Evolutionary conservation across 768 basidiomycete genomes (phyloP), one percentile per base, ranked within the genome.

Genomic region (Lactarius deliciosus): DNA sequence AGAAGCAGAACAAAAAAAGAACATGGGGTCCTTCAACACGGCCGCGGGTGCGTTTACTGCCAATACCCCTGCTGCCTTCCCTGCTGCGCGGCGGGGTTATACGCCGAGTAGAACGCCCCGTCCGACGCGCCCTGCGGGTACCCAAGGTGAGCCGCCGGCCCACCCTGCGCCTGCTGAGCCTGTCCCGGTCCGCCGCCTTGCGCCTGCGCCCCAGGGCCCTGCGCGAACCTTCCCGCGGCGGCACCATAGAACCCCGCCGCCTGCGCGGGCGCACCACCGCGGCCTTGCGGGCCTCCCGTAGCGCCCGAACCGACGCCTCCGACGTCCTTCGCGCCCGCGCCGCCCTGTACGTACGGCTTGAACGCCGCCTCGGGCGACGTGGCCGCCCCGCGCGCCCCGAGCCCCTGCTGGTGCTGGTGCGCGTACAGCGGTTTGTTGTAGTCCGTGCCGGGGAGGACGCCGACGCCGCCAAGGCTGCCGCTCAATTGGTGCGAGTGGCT

Each of bases 321-420:
- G 43, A 80, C 80, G 45, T 79, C 81, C 25, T 81, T 79, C 22
- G 80, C 77, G 2, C 82, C 68, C 3, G 47, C 47, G 20, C 84
- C 84, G 64, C 89, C 90, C 79, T 90, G 77, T 58, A 82, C 84
- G 72, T 91, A 92, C 13, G 89, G 86, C 73, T 92, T 92, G 77
- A 90, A 92, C 18, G 88, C 78, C 9, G 85, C 78, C 76, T 92
- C 91, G 1, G 90, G 90, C 7, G 89, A 90, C 16, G 81, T 79
- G 40, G 82, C 84, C 22, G 81, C 79, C 16, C 82, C 77, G 18
- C 81, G 80, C 63, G 81, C 79, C 28, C 77, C 77, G 40, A 81
- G 89, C 56, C 86, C 85, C 73, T 89, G 89, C 76, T 86, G 87
- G 32, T 82, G 82, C 60, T 85, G 84, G 38, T 81, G 82, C 30